These are phyloP conservation scores for Trametes cubensis DNA, from an alignment of 768 basidiomycete genomes.

Conservation along the genomic window DNA sequence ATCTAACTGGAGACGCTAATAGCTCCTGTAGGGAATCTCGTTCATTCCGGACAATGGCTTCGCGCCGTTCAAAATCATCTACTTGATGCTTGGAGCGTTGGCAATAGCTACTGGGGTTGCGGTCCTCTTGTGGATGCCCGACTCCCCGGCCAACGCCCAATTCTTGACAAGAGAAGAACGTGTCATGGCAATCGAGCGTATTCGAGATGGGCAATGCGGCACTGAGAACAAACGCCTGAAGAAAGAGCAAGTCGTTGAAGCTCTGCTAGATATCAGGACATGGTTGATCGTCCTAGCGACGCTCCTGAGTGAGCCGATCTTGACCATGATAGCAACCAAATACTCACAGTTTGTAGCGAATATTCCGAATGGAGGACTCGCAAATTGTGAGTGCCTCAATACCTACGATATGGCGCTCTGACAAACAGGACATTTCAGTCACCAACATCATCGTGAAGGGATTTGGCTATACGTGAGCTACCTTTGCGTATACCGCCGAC, in stretches of 20 bases:
- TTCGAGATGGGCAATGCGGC: slow-evolving; percentile 67
- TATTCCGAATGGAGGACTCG: slow-evolving; percentile 70
- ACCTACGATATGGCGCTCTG: background rate
- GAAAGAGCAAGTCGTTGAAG: slow-evolving; percentile 59
- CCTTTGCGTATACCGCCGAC: background rate
- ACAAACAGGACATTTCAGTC: slow-evolving; percentile 39
- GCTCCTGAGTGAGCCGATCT: slow-evolving; percentile 50
- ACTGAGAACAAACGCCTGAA: slow-evolving; percentile 65
- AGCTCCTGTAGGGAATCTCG: slow-evolving; percentile 19
- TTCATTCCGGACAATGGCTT: slow-evolving; percentile 33
- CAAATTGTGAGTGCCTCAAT: slow-evolving; percentile 51
- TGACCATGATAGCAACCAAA: background rate
- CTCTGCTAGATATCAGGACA: slow-evolving; percentile 57
- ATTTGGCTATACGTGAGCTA: slow-evolving; percentile 63
- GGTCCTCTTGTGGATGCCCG: slow-evolving; percentile 64
- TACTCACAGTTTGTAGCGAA: slow-evolving; percentile 45
- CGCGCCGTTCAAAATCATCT: slow-evolving; percentile 65
- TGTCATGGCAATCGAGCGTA: slow-evolving; percentile 64
- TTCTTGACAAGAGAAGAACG: slow-evolving; percentile 63
- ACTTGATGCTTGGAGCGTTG: slow-evolving; percentile 59
- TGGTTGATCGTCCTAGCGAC: slow-evolving; percentile 69
- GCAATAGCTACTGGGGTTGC: slow-evolving; percentile 59
- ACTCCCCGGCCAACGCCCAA: slow-evolving; percentile 62
- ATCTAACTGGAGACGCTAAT: background rate
- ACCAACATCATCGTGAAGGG: slow-evolving; percentile 63